Evolutionary conservation across 2,329 filamentous ascomycete genomes (phyloP).

Genomic region (Ophiocordyceps camponoti-leonardi): DNA sequence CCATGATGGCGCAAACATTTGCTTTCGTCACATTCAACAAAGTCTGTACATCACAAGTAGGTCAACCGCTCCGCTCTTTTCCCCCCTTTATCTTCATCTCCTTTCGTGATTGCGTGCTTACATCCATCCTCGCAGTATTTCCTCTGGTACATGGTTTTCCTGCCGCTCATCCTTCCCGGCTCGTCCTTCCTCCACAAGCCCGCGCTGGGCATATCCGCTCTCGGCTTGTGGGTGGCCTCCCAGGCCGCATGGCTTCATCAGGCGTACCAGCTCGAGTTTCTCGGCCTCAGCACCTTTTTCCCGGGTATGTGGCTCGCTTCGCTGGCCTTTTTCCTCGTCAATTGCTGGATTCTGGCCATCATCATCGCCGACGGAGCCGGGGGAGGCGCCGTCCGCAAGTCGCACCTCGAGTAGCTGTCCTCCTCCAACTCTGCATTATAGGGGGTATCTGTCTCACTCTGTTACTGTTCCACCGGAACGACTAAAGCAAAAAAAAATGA

Average conservation of each 20-base stretch:
- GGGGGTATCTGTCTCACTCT: conserved; percentile 6
- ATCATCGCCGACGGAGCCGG: conserved; percentile 48
- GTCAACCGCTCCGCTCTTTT: conserved; percentile 6
- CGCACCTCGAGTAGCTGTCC: conserved; percentile 7
- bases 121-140: conserved; percentile 52
- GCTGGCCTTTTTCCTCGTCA: conserved; percentile 65
- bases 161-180: conserved; percentile 74
- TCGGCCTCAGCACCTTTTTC: conserved; percentile 68
- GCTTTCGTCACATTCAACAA: conserved; percentile 98
- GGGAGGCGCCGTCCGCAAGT: conserved; percentile 4
- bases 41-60: conserved; percentile 92
- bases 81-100: not conserved
- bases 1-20: conserved; percentile 91
- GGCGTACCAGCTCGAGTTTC: conserved; percentile 59
- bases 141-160: conserved; percentile 89
- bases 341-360: conserved; percentile 73
- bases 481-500: not conserved
- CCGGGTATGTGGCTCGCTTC: conserved; percentile 68
- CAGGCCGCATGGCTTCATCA: conserved; percentile 66
- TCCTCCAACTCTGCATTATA: conserved; percentile 2
- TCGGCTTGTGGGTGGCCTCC: conserved; percentile 55
- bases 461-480: not conserved
- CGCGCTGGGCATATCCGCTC: conserved; percentile 43
- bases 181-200: conserved; percentile 53
- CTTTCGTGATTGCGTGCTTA: not conserved